Percentiles rank a stretch among this genome's conserved stretches.
These are phyloP conservation scores for Corchorus olitorius DNA, from an alignment of 345 rosid species.

Conservation along the genomic window DNA sequence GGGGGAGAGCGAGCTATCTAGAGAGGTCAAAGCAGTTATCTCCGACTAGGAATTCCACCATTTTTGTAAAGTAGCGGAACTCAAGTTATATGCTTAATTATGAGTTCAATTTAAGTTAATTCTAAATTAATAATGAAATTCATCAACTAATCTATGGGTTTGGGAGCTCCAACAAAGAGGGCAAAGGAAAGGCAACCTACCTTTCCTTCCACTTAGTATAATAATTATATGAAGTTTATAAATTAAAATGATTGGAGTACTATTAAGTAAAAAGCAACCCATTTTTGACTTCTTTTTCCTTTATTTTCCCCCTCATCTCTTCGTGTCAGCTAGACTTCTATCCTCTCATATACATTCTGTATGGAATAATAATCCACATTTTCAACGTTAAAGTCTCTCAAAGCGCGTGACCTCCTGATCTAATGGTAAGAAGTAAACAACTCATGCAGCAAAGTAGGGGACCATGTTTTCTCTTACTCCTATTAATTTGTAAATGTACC, in stretches of 20 bases:
- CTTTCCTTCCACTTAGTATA: constrained; percentile 12
- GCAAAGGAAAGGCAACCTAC: background rate
- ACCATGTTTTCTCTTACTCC: too few species aligned
- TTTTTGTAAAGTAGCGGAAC: constrained; percentile 30
- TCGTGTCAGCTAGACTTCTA: background rate
- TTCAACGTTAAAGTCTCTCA: too few species aligned
- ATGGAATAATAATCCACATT: too few species aligned
- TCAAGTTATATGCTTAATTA: constrained; percentile 17
- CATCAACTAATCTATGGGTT: too few species aligned
- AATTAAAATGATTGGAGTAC: background rate
- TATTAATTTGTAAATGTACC: too few species aligned
- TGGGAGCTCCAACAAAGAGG: constrained; percentile 13
- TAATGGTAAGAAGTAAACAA: too few species aligned
- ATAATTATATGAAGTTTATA: background rate
- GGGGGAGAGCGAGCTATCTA: background rate
- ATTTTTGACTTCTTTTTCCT: constrained; percentile 18
- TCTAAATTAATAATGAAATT: too few species aligned
- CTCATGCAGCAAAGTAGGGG: too few species aligned
- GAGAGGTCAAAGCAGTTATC: constrained; percentile 12
- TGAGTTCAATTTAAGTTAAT: background rate
- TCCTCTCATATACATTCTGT: too few species aligned
- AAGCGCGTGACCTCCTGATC: too few species aligned
- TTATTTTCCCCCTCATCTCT: background rate
- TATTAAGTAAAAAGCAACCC: constrained; percentile 10
- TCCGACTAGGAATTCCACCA: constrained; percentile 39